Conservation (phyloP, 1,139 yeast species). For the Saccharomyces hybrid region DNA sequence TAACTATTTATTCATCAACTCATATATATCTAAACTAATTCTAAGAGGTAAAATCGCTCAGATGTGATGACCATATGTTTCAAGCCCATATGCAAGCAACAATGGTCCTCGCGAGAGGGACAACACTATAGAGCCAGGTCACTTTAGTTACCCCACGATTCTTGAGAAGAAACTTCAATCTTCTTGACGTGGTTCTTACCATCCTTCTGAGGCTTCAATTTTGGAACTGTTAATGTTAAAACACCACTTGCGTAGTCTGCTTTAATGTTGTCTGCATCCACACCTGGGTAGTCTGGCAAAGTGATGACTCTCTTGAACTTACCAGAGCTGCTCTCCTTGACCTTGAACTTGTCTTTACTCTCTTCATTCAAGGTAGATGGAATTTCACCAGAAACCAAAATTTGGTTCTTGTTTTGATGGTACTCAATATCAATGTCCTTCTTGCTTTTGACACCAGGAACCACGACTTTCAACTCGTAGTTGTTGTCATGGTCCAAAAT, state of each 20-base stretch:
- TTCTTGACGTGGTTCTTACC: conserved; percentile 29
- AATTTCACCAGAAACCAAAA: conserved; percentile 36
- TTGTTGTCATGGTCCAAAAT: conserved; percentile 35
- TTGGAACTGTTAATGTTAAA: conserved; percentile 35
- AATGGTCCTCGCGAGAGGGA: background rate
- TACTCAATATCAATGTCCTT: conserved; percentile 35
- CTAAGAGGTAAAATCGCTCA: background rate
- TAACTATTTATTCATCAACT: background rate
- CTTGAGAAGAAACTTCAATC: conserved; percentile 32
- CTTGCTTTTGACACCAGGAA: conserved; percentile 39
- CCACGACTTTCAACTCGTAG: conserved; percentile 35
- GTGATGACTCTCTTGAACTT: conserved; percentile 36
- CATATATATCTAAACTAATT: background rate
- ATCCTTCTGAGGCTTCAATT: conserved; percentile 25
- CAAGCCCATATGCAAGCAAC: background rate
- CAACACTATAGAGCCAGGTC: background rate
- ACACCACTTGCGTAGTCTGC: conserved; percentile 38
- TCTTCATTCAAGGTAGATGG: conserved; percentile 19
- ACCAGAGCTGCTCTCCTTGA: conserved; percentile 36
- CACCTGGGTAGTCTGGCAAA: conserved; percentile 33
- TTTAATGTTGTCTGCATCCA: conserved; percentile 37
- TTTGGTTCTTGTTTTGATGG: conserved; percentile 35
- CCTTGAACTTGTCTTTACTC: conserved; percentile 27
- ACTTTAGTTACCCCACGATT: conserved; percentile 14
- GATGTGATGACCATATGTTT: background rate